Percentiles rank a stretch among this genome's conserved stretches.
phyloP scores from a whole-genome alignment of 208 protist genomes.

The Leishmania mexicana region DNA sequence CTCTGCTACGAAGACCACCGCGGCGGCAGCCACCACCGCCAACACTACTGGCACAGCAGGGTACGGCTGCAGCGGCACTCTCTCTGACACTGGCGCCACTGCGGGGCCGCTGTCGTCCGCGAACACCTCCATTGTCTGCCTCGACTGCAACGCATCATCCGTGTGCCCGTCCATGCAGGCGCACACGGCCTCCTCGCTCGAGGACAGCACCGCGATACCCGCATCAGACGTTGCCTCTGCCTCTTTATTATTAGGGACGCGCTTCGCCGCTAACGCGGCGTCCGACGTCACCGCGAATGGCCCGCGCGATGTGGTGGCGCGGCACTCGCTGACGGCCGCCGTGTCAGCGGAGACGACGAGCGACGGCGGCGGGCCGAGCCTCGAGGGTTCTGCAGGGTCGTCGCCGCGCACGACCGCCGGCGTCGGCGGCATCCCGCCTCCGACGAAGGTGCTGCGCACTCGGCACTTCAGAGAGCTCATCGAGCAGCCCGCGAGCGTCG shows the following conservation, averaged over 20 bases:
- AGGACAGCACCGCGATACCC: background rate
- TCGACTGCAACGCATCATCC: background rate
- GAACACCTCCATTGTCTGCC: background rate
- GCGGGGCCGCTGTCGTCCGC: background rate
- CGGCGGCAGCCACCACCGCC: background rate
- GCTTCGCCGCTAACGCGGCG: background rate
- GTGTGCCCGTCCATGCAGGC: constrained; percentile 36
- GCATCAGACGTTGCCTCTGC: background rate
- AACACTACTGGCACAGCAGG: background rate
- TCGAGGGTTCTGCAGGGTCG: constrained; percentile 9
- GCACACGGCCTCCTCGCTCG: constrained; percentile 8
- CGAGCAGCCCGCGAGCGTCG: constrained; percentile 48
- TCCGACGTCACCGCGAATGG: background rate
- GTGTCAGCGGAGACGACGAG: background rate
- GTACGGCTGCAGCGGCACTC: background rate
- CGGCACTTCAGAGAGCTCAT: constrained; percentile 73
- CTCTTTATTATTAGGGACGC: background rate
- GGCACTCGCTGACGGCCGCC: background rate
- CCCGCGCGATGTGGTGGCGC: background rate
- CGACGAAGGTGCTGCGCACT: constrained; percentile 39
- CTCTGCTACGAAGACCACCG: background rate
- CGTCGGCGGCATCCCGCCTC: constrained; percentile 7
- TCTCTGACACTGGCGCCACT: background rate
- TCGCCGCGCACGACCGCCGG: background rate
- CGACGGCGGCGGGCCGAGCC: background rate